These are phyloP conservation scores for Cercophora scortea DNA, from an alignment of 495 filamentous ascomycete species.

Conservation along the genomic window DNA sequence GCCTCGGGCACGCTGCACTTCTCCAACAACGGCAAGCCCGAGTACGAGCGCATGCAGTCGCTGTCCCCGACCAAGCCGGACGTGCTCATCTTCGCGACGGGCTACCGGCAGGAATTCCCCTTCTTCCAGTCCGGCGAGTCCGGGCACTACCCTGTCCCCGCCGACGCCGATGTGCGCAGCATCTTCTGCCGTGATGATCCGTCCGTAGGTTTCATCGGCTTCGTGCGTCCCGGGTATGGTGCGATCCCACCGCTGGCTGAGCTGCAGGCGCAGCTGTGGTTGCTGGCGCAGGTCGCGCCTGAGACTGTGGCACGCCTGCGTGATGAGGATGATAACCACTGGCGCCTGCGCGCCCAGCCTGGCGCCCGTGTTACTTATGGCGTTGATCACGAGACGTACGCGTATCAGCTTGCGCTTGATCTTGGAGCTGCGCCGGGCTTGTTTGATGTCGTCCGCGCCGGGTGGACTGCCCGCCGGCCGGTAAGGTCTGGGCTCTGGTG, in stretches of 20 bases:
- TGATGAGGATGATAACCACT: constrained; percentile 21
- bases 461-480: neutral
- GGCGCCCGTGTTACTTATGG: constrained; percentile 26
- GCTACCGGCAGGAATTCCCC: constrained; percentile 35
- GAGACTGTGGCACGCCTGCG: constrained; percentile 1
- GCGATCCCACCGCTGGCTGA: constrained; percentile 43
- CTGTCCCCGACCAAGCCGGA: constrained; percentile 23
- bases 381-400: constrained; percentile 38
- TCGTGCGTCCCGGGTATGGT: constrained; percentile 38
- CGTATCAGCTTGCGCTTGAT: constrained; percentile 35
- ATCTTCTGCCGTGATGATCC: constrained; percentile 30
- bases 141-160: neutral
- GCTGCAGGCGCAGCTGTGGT: constrained; percentile 39
- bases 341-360: constrained; percentile 17
- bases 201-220: constrained; percentile 38
- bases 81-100: constrained; percentile 30
- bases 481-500: constrained; percentile 5
- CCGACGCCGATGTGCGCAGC: constrained; percentile 22
- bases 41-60: constrained; percentile 17
- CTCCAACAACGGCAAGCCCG: constrained; percentile 17
- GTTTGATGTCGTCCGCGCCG: constrained; percentile 16
- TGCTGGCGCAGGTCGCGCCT: constrained; percentile 22
- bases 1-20: constrained; percentile 18
- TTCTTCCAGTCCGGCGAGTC: constrained; percentile 17
- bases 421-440: constrained; percentile 30